Evolutionary conservation across 2,329 filamentous ascomycete genomes (phyloP).

Genomic region (Sporothrix protearum): DNA sequence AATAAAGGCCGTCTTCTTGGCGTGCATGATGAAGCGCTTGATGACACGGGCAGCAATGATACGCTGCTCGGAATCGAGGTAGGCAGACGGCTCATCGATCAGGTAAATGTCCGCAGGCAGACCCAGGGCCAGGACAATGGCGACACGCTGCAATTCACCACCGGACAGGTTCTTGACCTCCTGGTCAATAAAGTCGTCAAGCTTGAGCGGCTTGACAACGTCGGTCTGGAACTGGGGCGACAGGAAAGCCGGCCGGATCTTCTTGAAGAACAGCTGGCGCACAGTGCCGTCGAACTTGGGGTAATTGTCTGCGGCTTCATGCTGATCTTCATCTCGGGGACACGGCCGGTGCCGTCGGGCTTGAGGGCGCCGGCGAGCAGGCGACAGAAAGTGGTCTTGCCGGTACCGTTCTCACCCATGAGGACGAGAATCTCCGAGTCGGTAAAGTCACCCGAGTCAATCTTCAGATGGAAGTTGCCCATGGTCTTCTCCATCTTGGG

Average conservation of each 20-base stretch:
- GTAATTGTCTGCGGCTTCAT: conserved; percentile 96
- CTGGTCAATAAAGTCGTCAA: conserved; percentile 99
- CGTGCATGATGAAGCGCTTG: conserved; percentile 99
- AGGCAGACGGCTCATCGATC: conserved; percentile 95
- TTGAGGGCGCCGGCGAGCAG: conserved; percentile 91
- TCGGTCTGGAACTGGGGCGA: conserved; percentile 99
- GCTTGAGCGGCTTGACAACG: conserved; percentile 98
- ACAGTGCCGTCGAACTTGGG: conserved; percentile 95
- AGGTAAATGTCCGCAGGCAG: conserved; percentile 96
- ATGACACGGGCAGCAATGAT: conserved; percentile 96
- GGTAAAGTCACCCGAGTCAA: conserved; percentile 84
- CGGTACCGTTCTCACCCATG: conserved; percentile 99
- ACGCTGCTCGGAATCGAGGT: conserved; percentile 98
- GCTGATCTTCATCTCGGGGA: conserved; percentile 86
- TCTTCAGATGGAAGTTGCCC: conserved; percentile 67
- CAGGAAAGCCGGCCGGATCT: conserved; percentile 95
- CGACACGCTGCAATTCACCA: conserved; percentile 98
- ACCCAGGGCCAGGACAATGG: conserved; percentile 94
- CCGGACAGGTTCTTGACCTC: conserved; percentile 98
- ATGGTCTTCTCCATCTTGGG: conserved; percentile 90
- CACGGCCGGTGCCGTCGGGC: conserved; percentile 72
- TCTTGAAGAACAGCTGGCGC: conserved; percentile 98
- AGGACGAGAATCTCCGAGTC: conserved; percentile 99
- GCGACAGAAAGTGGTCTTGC: conserved; percentile 95
- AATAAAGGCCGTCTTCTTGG: conserved; percentile 98